Conservation (phyloP, 2,329 filamentous ascomycete species). For the Fusarium siculi region DNA sequence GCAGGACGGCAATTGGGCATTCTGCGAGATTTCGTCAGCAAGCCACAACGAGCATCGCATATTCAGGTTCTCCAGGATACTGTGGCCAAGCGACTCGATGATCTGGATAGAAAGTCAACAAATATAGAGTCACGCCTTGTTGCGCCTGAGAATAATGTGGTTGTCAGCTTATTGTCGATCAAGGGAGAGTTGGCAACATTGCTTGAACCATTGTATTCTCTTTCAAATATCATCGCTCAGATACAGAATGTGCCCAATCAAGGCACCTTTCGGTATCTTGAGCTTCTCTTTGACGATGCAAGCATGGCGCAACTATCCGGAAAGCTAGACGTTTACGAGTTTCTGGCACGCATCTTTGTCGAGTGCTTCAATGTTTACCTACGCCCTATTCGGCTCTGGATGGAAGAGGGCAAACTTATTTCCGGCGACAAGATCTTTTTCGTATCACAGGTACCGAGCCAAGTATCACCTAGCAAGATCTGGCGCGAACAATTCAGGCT, state of each 20-base stretch:
- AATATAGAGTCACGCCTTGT: constrained; percentile 70
- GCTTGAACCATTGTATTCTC: constrained; percentile 65
- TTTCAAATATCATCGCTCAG: constrained; percentile 71
- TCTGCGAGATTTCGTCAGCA: constrained; percentile 57
- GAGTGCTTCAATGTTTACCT: constrained; percentile 86
- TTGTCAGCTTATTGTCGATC: constrained; percentile 75
- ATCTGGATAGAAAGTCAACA: constrained; percentile 69
- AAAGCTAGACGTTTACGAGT: constrained; percentile 68
- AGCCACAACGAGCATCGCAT: constrained; percentile 63
- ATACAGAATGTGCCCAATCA: constrained; percentile 61
- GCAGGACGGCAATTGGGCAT: constrained; percentile 57
- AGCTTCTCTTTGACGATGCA: constrained; percentile 78
- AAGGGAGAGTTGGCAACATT: constrained; percentile 65
- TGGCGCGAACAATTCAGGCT: constrained; percentile 83
- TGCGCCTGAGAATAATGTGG: constrained; percentile 59
- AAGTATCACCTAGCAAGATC: constrained; percentile 70
- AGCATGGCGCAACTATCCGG: constrained; percentile 77
- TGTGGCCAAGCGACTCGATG: constrained; percentile 64
- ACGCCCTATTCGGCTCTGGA: constrained; percentile 83
- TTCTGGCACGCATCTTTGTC: constrained; percentile 77
- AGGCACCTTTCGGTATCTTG: constrained; percentile 77
- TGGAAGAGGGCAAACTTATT: constrained; percentile 79
- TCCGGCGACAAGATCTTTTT: constrained; percentile 79
- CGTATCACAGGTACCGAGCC: constrained; percentile 67
- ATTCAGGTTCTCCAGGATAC: constrained; percentile 78